Evolutionary conservation across 2,329 filamentous ascomycete genomes (phyloP), one percentile per base, ranked within the genome.

Genomic region (Paracamarosporium sp.): DNA sequence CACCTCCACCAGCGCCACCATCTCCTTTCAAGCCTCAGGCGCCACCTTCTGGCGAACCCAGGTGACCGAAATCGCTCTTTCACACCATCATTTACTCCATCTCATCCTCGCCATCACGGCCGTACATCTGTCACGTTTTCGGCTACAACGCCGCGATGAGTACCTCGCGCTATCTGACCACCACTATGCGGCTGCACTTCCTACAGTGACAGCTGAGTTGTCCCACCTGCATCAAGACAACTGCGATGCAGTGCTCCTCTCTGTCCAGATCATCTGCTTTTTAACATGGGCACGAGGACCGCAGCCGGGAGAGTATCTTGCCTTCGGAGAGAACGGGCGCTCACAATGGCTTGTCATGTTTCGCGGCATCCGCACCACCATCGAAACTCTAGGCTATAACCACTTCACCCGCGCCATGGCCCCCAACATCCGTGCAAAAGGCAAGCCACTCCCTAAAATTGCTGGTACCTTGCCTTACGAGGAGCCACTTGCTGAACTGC

Each of bases 341-440:
- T 72, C 70, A 15, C 67, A 73, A 25, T 73, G 69, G 69, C 61
- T 73, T n/a, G 46, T 68, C 36, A 69, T 73, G 67, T 72, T 73
- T 22, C 65, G 68, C 30, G 70, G 69, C 1, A 65, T 73, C 3
- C 62, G 66, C 22, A 68, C 66, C 1, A 73, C 67, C n/a, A 41
- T 60, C 3, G 35, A 62, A 11, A 61, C 56, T 9, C n/a, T 66
- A 7, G 52, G 24, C 11, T 30, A 52, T 1, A 25, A 52, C 6
- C 11, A 50, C 12, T 65, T 64, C 17, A 40, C 38, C 2, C 61
- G 59, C 28, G 61, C 57, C 9, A 38, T 60, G 53, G 56, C 47
- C 2, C 60, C 62, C 4, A 47, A 53, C 20, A n/a, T 48, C 6
- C 43, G 45, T 24, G 25, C 31, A 17, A 63, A 62, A 45, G 31